Percentiles rank a stretch among this genome's conserved stretches.
Conservation (phyloP, 164 flowering plant species). For the Echeveria elegans region DNA sequence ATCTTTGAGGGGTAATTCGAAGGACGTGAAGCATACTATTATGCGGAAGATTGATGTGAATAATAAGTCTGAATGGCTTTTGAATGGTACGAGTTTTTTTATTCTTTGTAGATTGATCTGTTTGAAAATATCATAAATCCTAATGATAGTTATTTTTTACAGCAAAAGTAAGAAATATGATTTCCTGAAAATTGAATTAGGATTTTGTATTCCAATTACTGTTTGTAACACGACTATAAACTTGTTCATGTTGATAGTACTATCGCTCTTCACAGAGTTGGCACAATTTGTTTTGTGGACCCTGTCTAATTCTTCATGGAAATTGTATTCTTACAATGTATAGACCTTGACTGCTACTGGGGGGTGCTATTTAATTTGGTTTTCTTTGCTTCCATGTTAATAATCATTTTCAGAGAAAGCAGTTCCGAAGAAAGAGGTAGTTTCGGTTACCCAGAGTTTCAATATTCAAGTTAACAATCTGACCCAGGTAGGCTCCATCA, state of each 20-base stretch:
- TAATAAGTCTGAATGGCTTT: conserved; percentile 87
- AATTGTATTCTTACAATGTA: neutral
- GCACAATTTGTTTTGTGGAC: neutral
- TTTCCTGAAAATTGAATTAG: neutral
- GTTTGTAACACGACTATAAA: neutral
- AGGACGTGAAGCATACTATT: conserved; percentile 42
- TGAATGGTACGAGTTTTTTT: conserved; percentile 46
- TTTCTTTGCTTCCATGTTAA: neutral
- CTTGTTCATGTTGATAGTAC: no score
- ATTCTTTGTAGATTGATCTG: neutral
- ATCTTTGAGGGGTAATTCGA: conserved; percentile 46
- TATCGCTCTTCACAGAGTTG: no score
- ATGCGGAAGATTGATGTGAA: conserved; percentile 60
- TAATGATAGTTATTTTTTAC: neutral
- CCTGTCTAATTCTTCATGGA: neutral
- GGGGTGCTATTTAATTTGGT: neutral
- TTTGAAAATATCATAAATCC: neutral
- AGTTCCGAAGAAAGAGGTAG: conserved; percentile 60
- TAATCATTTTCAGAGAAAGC: conserved; percentile 37
- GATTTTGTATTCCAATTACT: neutral
- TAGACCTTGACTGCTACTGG: neutral
- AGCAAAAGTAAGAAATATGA: neutral
- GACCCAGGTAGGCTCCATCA: conserved; percentile 65
- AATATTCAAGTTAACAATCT: conserved; percentile 94
- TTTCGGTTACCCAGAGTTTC: conserved; percentile 54